phyloP scores from a whole-genome alignment of 495 filamentous ascomycete species.

The Lophium mytilinum region DNA sequence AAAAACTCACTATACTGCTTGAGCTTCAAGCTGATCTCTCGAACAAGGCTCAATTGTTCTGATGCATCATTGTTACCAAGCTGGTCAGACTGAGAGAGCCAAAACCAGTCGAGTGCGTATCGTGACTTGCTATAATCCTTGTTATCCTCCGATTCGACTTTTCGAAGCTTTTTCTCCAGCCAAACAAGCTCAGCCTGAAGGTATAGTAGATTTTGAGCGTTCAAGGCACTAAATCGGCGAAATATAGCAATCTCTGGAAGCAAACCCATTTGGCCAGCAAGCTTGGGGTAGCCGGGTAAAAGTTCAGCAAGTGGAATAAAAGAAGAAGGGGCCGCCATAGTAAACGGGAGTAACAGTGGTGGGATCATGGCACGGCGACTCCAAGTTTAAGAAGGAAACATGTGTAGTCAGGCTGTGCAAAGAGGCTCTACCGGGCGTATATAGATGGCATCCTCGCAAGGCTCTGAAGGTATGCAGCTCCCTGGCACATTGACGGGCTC shows the following conservation, averaged over 20 bases:
- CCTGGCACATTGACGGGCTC: too few relatives aligned
- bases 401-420: too few relatives aligned
- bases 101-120: slow-evolving; percentile 1
- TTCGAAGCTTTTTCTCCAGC: slow-evolving; percentile 19
- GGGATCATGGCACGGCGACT: too few relatives aligned
- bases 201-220: slow-evolving; percentile 28
- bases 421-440: too few relatives aligned
- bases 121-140: background rate
- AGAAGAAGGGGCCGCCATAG: too few relatives aligned
- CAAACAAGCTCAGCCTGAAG: slow-evolving; percentile 26
- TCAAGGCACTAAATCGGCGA: slow-evolving; percentile 21
- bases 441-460: too few relatives aligned
- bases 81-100: background rate
- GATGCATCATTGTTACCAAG: slow-evolving; percentile 1
- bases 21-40: slow-evolving; percentile 6
- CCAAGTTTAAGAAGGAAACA: too few relatives aligned
- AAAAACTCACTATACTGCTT: slow-evolving; percentile 14
- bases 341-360: too few relatives aligned
- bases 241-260: slow-evolving; percentile 23
- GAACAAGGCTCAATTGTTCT: slow-evolving; percentile 5
- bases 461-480: too few relatives aligned
- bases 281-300: slow-evolving; percentile 12
- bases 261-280: slow-evolving; percentile 5
- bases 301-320: background rate
- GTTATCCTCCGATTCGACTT: slow-evolving; percentile 7